phyloP scores from a whole-genome alignment of 441 rosid species.

The Sinapis alba region DNA sequence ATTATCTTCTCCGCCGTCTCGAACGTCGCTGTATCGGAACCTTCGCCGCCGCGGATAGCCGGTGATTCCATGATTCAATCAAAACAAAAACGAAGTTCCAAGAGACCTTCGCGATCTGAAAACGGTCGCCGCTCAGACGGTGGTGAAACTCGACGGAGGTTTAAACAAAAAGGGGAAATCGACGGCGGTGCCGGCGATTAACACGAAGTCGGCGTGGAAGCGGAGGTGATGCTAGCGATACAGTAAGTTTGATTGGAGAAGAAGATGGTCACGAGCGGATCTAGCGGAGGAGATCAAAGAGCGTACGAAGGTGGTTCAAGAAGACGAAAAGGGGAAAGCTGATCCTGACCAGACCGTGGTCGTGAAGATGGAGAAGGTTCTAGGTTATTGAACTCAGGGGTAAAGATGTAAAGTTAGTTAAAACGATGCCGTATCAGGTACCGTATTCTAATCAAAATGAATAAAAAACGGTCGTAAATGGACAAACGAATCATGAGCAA shows the following conservation, averaged over 20 bases:
- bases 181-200: constrained; percentile 46
- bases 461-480: background rate
- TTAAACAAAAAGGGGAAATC: constrained; percentile 59
- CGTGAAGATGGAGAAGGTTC: constrained; percentile 83
- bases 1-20: constrained; percentile 77
- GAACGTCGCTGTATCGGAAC: constrained; percentile 24
- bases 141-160: constrained; percentile 72
- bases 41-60: constrained; percentile 16
- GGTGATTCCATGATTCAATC: constrained; percentile 40
- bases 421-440: background rate
- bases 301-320: constrained; percentile 80
- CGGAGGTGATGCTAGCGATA: constrained; percentile 38
- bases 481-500: background rate
- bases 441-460: background rate
- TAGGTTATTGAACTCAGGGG: constrained; percentile 77
- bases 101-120: constrained; percentile 67
- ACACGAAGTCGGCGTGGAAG: constrained; percentile 36
- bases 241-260: constrained; percentile 75
- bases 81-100: constrained; percentile 57
- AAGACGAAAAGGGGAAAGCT: constrained; percentile 89
- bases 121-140: constrained; percentile 72
- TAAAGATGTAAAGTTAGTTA: constrained; percentile 45
- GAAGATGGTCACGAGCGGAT: constrained; percentile 84
- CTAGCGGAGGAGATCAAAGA: constrained; percentile 82
- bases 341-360: constrained; percentile 73